Percentiles rank a stretch among this genome's conserved stretches.
These are phyloP conservation scores for Pseudophaeomoniella oleicola DNA, from an alignment of 2,329 filamentous ascomycete genomes.

Conservation along the genomic window DNA sequence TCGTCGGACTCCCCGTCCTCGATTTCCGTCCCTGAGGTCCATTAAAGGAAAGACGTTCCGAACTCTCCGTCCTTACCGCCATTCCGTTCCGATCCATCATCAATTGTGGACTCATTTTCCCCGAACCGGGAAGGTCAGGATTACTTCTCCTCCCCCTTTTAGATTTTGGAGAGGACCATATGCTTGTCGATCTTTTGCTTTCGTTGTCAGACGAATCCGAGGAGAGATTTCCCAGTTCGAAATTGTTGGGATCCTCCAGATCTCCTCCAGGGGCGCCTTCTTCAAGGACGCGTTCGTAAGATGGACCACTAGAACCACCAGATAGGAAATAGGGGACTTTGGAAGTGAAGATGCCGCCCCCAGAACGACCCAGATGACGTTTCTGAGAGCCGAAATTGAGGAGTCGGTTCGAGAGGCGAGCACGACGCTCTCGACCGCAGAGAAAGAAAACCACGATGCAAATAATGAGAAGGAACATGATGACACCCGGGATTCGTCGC, in stretches of 20 bases:
- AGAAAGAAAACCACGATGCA: conserved; percentile 57
- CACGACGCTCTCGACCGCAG: conserved; percentile 62
- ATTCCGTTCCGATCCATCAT: conserved; percentile 53
- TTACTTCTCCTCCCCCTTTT: conserved; percentile 18
- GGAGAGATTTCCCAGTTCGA: conserved; percentile 50
- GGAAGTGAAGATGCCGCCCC: conserved; percentile 20
- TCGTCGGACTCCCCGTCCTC: conserved; percentile 32
- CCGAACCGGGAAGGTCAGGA: conserved; percentile 6
- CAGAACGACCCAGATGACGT: conserved; percentile 34
- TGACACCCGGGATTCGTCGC: conserved; percentile 55
- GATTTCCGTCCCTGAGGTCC: conserved; percentile 38
- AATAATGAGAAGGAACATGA: conserved; percentile 65
- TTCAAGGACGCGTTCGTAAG: conserved; percentile 77
- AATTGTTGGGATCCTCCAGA: conserved; percentile 36
- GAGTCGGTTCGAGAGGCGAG: conserved; percentile 43
- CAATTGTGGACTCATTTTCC: conserved; percentile 12
- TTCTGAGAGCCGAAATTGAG: conserved; percentile 30
- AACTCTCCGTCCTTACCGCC: conserved; percentile 69
- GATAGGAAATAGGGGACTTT: conserved; percentile 21
- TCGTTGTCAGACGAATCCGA: conserved; percentile 22
- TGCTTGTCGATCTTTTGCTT: conserved; percentile 21
- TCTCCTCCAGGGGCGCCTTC: conserved; percentile 51
- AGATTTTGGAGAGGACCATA: conserved; percentile 10
- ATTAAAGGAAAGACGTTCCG: conserved; percentile 50
- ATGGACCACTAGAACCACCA: conserved; percentile 19